Percentiles rank a stretch among this genome's conserved stretches.
phyloP scores from a whole-genome alignment of 352 stramenopile genomes.

The Phytophthora europaea region DNA sequence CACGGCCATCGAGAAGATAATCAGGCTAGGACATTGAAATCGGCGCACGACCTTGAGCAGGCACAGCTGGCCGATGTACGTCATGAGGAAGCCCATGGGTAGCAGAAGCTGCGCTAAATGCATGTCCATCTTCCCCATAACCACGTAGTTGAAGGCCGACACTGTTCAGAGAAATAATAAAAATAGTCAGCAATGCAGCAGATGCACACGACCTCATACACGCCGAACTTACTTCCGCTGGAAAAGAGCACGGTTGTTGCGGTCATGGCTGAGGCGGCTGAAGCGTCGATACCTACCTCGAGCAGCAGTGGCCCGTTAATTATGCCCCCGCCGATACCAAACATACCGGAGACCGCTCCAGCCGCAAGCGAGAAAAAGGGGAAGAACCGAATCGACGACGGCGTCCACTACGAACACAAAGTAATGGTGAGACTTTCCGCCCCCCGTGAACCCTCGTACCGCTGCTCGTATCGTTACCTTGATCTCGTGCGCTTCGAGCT shows the following conservation, averaged over 20 bases:
- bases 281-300: slow-evolving; percentile 91
- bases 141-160: slow-evolving; percentile 71
- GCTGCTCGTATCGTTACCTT: slow-evolving; percentile 14
- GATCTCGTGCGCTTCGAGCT: slow-evolving; percentile 55
- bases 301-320: slow-evolving; percentile 96
- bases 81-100: slow-evolving; percentile 71
- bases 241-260: slow-evolving; percentile 82
- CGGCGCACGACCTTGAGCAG: slow-evolving; percentile 58
- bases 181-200: neutral
- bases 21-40: slow-evolving; percentile 75
- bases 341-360: slow-evolving; percentile 95
- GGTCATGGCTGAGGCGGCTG: slow-evolving; percentile 91
- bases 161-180: slow-evolving; percentile 31
- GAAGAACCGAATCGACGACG: slow-evolving; percentile 86
- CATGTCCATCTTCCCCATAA: slow-evolving; percentile 63
- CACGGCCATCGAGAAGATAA: slow-evolving; percentile 78
- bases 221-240: slow-evolving; percentile 57
- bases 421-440: slow-evolving; percentile 16
- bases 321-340: slow-evolving; percentile 96
- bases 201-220: neutral
- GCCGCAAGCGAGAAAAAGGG: slow-evolving; percentile 91
- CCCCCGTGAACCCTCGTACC: no score
- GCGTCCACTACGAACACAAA: slow-evolving; percentile 50
- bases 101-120: slow-evolving; percentile 57
- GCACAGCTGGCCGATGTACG: slow-evolving; percentile 66